A percentile compares a stretch with the other conserved stretches of the same genome.
Conservation (phyloP, 805 yeast genomes). For the Starmera dryadoides region DNA sequence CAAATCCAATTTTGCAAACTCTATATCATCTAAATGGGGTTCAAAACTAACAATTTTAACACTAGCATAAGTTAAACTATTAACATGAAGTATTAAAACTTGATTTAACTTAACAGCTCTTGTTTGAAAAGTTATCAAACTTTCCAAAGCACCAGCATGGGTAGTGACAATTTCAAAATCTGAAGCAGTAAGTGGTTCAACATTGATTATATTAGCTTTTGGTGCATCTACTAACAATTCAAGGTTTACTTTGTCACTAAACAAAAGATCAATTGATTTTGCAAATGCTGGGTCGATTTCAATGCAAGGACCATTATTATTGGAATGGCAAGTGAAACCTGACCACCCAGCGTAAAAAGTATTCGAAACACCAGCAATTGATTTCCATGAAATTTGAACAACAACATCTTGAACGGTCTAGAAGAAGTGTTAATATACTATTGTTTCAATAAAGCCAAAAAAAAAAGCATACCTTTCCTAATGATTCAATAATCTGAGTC, state of each 20-base stretch:
- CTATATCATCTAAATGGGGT: slow-evolving; percentile 14
- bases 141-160: slow-evolving; percentile 72
- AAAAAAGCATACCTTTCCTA: no score
- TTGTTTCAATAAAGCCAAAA: no score
- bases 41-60: slow-evolving; percentile 44
- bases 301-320: slow-evolving; percentile 21
- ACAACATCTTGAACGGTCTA: slow-evolving; percentile 47
- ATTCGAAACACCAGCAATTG: slow-evolving; percentile 15
- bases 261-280: slow-evolving; percentile 36
- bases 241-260: slow-evolving; percentile 33
- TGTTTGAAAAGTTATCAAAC: slow-evolving; percentile 68
- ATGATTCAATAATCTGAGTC: not conserved
- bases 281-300: slow-evolving; percentile 71
- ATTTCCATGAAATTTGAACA: slow-evolving; percentile 34
- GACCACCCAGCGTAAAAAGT: slow-evolving; percentile 57
- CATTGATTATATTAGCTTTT: slow-evolving; percentile 53
- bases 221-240: slow-evolving; percentile 41
- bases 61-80: slow-evolving; percentile 51
- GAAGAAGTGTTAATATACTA: not conserved
- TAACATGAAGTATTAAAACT: slow-evolving; percentile 61
- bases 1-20: slow-evolving; percentile 41
- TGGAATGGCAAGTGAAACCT: slow-evolving; percentile 30
- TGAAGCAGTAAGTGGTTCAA: slow-evolving; percentile 68
- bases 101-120: slow-evolving; percentile 62
- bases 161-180: slow-evolving; percentile 92